phyloP scores from a whole-genome alignment of 306 rosid species.

The Glycine soja region DNA sequence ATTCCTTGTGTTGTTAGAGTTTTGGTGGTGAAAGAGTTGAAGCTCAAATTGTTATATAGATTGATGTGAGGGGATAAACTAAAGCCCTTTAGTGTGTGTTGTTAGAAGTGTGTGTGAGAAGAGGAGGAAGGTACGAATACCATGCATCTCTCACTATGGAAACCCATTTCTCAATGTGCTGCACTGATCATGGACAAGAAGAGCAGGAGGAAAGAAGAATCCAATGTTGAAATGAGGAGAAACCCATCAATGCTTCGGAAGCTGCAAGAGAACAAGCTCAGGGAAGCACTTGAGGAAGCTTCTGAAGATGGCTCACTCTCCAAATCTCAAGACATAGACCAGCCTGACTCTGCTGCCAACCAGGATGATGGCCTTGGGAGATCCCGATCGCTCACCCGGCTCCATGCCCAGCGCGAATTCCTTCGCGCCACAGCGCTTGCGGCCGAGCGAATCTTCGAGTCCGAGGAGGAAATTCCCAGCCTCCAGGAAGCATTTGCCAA shows the following conservation, averaged over 20 bases:
- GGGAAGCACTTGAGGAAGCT: conserved; percentile 98
- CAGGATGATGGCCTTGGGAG: conserved; percentile 75
- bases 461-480: conserved; percentile 71
- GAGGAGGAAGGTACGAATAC: conserved; percentile 40
- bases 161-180: conserved; percentile 96
- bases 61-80: conserved; percentile 47
- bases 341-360: conserved; percentile 61
- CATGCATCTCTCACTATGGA: conserved; percentile 98
- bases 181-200: conserved; percentile 88
- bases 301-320: conserved; percentile 89
- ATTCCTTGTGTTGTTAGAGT: conserved; percentile 21
- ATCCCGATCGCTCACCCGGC: conserved; percentile 87
- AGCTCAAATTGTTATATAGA: conserved; percentile 21
- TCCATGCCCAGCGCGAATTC: conserved; percentile 88
- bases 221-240: conserved; percentile 55
- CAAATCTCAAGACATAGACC: conserved; percentile 76
- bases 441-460: conserved; percentile 77
- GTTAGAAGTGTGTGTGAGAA: conserved; percentile 7
- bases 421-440: conserved; percentile 92
- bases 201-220: conserved; percentile 68
- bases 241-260: conserved; percentile 78
- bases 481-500: conserved; percentile 71
- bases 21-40: conserved; percentile 35
- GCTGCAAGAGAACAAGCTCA: conserved; percentile 85
- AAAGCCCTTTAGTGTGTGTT: conserved; percentile 4